Percentiles rank a stretch among this genome's conserved stretches.
These are phyloP conservation scores for Sporothrix protearum DNA, from an alignment of 2,329 filamentous ascomycete species.

Conservation along the genomic window DNA sequence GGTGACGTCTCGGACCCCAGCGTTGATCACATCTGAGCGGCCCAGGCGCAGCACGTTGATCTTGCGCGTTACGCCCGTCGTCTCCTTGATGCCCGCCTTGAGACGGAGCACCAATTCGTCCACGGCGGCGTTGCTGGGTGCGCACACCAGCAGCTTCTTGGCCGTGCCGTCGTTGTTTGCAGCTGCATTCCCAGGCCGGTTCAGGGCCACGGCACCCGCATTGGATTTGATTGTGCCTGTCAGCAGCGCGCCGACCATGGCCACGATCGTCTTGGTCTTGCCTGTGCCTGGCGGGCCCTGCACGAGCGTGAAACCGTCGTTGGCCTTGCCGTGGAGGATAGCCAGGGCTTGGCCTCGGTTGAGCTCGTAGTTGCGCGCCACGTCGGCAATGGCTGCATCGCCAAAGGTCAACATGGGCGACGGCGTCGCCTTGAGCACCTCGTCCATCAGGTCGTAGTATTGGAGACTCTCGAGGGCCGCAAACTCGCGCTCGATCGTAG, in stretches of 20 bases:
- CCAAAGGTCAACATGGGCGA: constrained; percentile 82
- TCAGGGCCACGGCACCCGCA: constrained; percentile 46
- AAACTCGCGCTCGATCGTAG: constrained; percentile 91
- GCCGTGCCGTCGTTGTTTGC: constrained; percentile 38
- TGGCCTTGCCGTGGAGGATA: constrained; percentile 86
- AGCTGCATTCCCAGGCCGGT: constrained; percentile 38
- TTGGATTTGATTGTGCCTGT: constrained; percentile 50
- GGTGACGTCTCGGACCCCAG: constrained; percentile 83
- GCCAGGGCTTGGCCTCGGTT: constrained; percentile 89
- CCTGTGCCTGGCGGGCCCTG: constrained; percentile 95
- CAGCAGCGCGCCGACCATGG: constrained; percentile 86
- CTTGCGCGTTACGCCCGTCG: constrained; percentile 66
- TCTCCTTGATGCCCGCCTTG: constrained; percentile 79
- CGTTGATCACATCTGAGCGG: constrained; percentile 87
- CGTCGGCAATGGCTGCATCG: constrained; percentile 64
- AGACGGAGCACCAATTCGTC: constrained; percentile 93
- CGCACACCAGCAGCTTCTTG: constrained; percentile 92
- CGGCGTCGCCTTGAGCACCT: constrained; percentile 80
- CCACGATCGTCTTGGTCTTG: constrained; percentile 97
- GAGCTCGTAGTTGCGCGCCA: constrained; percentile 74
- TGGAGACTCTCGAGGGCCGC: constrained; percentile 85
- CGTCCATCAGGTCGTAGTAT: constrained; percentile 93
- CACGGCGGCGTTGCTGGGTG: constrained; percentile 97
- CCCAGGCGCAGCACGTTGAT: constrained; percentile 88
- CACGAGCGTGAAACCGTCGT: constrained; percentile 94